Evolutionary conservation across 129 eudicot species (phyloP), one percentile per base, ranked within the genome.

Genomic region (Pulicaria dysenterica): DNA sequence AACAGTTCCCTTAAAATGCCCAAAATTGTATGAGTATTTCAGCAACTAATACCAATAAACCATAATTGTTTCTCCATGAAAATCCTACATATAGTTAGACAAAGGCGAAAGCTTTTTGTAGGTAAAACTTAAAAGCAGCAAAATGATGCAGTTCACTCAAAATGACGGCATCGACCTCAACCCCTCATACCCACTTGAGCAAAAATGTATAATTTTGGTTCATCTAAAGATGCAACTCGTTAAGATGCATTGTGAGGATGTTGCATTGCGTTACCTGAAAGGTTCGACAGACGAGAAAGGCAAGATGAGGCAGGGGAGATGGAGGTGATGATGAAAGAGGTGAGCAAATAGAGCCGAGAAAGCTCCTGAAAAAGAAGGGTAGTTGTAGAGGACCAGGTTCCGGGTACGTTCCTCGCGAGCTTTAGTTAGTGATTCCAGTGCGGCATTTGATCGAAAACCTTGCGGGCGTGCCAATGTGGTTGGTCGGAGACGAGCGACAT

Each of bases 351-450:
- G 82, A 51, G 98, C 98, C 0, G 92, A 86, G 60, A 79, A 89
- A 11, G 96, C 96, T 42, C 96, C 98, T 60, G 96, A 87, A 53
- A 89, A 85, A 2, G 98, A 92, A 46, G 98, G 96, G 76, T 92
- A 92, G 47, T 89, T 89, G 87, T 92, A 92, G 34, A 92, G 85
- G 17, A 82, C 92, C 11, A 92, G 3, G 79, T 79, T 85, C 5
- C 80, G 90, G 44, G 79, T 82, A 17, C 78, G 59, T 12, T 82
- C 70, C 66, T 85, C 76, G 24, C 88, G 82, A 59, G 95, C 96
- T 74, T 53, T 83, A 9, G 78, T 73, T 64, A 92, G 80, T 39
- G 90, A 83, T 79, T 86, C 92, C 67, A 89, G 64, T 54, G 95
- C 86, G 65, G 95, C 89, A 82, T 89, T 87, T 75, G 97, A 92